Evolutionary conservation across 805 yeast genomes (phyloP), one percentile per base, ranked within the genome.

Genomic region (Candida gorgasii): DNA sequence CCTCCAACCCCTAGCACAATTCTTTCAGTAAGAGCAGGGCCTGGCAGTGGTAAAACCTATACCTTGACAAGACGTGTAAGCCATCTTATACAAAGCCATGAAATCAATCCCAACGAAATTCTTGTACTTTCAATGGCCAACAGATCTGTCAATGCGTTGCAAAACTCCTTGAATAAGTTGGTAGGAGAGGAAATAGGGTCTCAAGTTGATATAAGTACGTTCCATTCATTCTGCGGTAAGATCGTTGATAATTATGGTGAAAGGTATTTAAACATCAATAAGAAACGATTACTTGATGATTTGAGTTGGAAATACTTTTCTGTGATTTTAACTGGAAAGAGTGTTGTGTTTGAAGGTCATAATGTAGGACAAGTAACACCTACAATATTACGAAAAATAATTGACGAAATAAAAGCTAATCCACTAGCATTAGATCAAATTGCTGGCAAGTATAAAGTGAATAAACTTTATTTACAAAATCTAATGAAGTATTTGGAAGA

Each of bases 1-100:
- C 76, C 80, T 1, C 57, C 65, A 5, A 54, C 45, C 4, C 63
- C 67, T 6, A 57, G 64, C 13, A 60, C 69, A 6, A 61, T 82
- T 0, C 57, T 84, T 5, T 68, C 76, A 27, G 67, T 84, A 1
- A 63, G 71, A 7, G 86, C 89, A 0, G 89, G 89, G 0, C 89
- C 90, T 0, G 89, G 90, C 3, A 75, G 86, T 7, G 90, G 92
- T 2, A 84, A 84, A 53, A 82, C 89, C 0, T 63, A 67, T 24
- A 82, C 89, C 0, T 50, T 84, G 22, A 73, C 79, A 4, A 65
- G 72, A 22, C 67, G 86, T 45, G 67, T 84, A 0, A 75, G 75
- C 2, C 65, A 73, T 44, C 48, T 81, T 47, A 52, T 84, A 4
- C 46, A 57, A 1, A 44, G 63, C 9, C 59, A 59, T 2, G 55